Evolutionary conservation across 345 rosid genomes (phyloP).

Genomic region (Theobroma cacao): DNA sequence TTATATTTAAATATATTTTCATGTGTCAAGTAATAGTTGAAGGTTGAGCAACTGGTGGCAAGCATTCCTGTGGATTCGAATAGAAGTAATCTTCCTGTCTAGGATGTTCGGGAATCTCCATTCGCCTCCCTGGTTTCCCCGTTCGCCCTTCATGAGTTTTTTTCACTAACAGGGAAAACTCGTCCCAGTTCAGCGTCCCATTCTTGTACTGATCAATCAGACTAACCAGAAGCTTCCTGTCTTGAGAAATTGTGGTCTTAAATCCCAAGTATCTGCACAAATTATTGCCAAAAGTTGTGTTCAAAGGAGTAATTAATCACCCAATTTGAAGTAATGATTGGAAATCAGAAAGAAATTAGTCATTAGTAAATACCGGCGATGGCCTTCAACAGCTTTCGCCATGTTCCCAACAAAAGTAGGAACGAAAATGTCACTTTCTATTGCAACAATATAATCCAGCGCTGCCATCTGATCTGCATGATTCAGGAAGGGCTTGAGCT

Average conservation of each 20-base stretch:
- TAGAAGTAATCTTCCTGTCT: slow-evolving; percentile 48
- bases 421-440: slow-evolving; percentile 42
- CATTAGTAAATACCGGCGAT: slow-evolving; percentile 28
- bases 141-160: slow-evolving; percentile 27
- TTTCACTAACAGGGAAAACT: slow-evolving; percentile 30
- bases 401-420: slow-evolving; percentile 35
- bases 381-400: slow-evolving; percentile 47
- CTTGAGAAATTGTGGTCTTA: slow-evolving; percentile 28
- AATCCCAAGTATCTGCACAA: slow-evolving; percentile 34
- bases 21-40: not conserved
- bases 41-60: slow-evolving; percentile 17
- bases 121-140: slow-evolving; percentile 23
- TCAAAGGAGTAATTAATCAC: no score
- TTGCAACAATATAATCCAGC: slow-evolving; percentile 42
- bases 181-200: slow-evolving; percentile 31
- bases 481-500: slow-evolving; percentile 33
- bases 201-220: slow-evolving; percentile 26
- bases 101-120: slow-evolving; percentile 35
- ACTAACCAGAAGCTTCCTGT: slow-evolving; percentile 34
- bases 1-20: no score
- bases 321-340: no score
- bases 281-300: no score
- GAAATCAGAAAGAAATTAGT: not conserved
- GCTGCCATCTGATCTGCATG: slow-evolving; percentile 48
- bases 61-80: slow-evolving; percentile 48